A percentile compares a stretch with the other conserved stretches of the same genome.
phyloP scores from a whole-genome alignment of 1,139 yeast species.

The Geotrichum citri-aurantii region DNA sequence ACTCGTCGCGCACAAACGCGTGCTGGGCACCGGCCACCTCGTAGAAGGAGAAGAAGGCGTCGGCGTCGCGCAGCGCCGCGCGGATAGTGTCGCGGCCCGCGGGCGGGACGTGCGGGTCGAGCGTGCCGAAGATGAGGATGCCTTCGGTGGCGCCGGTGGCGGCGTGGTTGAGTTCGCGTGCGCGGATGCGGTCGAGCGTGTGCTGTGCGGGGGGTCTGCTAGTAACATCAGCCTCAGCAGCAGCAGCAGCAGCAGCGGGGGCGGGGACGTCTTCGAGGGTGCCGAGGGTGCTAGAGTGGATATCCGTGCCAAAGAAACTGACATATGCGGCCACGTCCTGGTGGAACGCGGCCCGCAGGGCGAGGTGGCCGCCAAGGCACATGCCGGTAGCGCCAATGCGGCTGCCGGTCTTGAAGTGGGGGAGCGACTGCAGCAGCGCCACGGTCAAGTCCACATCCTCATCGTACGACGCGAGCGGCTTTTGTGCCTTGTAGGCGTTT shows the following conservation, averaged over 20 bases:
- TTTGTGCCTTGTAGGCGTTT: slow-evolving; percentile 58
- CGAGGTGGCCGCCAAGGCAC: slow-evolving; percentile 84
- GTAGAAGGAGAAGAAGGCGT: slow-evolving; percentile 61
- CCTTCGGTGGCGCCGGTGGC: slow-evolving; percentile 58
- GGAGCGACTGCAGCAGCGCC: slow-evolving; percentile 47
- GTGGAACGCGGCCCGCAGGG: slow-evolving; percentile 67
- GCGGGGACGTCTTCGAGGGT: slow-evolving; percentile 45
- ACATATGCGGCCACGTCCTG: slow-evolving; percentile 61
- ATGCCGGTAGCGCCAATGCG: slow-evolving; percentile 77
- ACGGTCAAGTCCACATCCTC: slow-evolving; percentile 64
- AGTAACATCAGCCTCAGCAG: neutral
- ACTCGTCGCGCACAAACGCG: slow-evolving; percentile 75
- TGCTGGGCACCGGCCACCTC: slow-evolving; percentile 79
- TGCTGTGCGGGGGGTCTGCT: slow-evolving; percentile 33
- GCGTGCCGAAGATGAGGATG: slow-evolving; percentile 67
- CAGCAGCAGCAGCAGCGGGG: neutral
- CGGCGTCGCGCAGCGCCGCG: slow-evolving; percentile 51
- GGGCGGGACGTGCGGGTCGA: slow-evolving; percentile 76
- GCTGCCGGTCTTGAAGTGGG: slow-evolving; percentile 55
- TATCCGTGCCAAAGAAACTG: slow-evolving; percentile 77
- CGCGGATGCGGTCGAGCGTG: slow-evolving; percentile 52
- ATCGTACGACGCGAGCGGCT: slow-evolving; percentile 67
- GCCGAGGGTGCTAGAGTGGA: slow-evolving; percentile 62
- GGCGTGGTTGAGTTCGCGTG: slow-evolving; percentile 30
- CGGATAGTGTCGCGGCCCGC: slow-evolving; percentile 73